Conservation (phyloP, 805 yeast genomes). For the Nakazawaea pomicola region DNA sequence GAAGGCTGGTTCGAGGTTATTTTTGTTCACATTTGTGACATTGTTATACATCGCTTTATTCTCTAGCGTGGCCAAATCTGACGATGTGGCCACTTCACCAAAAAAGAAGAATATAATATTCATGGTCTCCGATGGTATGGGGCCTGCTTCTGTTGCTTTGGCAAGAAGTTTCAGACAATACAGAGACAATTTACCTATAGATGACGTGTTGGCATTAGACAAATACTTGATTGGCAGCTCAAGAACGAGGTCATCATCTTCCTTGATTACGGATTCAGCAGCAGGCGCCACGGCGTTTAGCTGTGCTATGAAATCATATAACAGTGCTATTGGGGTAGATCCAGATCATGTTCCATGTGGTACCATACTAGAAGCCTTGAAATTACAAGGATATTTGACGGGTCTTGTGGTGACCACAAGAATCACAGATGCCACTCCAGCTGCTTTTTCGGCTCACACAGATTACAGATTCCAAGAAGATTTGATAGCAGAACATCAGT, state of each 20-base stretch:
- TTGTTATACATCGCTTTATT: not conserved
- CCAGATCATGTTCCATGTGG: slow-evolving; percentile 74
- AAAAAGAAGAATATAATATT: slow-evolving; percentile 72
- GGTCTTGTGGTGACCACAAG: slow-evolving; percentile 92
- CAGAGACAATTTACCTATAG: slow-evolving; percentile 46
- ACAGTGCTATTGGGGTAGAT: slow-evolving; percentile 88
- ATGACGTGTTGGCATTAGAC: slow-evolving; percentile 60
- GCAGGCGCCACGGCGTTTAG: slow-evolving; percentile 97
- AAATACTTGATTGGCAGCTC: slow-evolving; percentile 74
- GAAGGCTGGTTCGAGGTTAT: not conserved
- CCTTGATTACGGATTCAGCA: slow-evolving; percentile 89
- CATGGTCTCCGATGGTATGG: slow-evolving; percentile 95
- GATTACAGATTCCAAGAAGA: slow-evolving; percentile 75
- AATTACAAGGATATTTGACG: slow-evolving; percentile 72
- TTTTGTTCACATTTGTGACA: not conserved
- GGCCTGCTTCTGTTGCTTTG: slow-evolving; percentile 79
- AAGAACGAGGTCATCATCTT: slow-evolving; percentile 72
- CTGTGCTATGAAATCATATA: slow-evolving; percentile 77
- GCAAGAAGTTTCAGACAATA: slow-evolving; percentile 72
- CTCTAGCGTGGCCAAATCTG: not conserved
- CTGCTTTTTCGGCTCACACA: slow-evolving; percentile 79
- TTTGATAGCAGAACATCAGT: slow-evolving; percentile 79
- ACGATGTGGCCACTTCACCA: not conserved
- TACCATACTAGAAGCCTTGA: slow-evolving; percentile 82
- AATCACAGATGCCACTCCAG: slow-evolving; percentile 94